Conservation (phyloP, 1,139 yeast species). For the Geotrichum candidum region DNA sequence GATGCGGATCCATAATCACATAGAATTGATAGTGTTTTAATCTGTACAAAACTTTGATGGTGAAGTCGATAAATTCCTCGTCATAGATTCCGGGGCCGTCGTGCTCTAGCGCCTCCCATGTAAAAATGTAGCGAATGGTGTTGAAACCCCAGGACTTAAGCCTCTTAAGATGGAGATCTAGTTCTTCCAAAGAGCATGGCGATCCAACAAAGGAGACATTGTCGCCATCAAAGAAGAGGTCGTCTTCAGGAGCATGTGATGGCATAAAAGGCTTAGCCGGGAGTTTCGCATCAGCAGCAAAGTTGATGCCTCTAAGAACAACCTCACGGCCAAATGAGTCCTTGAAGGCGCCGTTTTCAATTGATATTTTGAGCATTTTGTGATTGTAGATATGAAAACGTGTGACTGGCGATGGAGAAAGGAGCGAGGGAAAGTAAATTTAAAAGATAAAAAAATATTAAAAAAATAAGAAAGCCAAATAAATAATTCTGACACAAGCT, state of each 20-base stretch:
- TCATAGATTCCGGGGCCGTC: conserved; percentile 81
- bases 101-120: conserved; percentile 93
- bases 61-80: conserved; percentile 66
- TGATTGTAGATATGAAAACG: not conserved
- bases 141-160: conserved; percentile 78
- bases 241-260: conserved; percentile 41
- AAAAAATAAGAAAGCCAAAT: not conserved
- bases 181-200: conserved; percentile 71
- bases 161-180: conserved; percentile 58
- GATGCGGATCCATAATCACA: conserved; percentile 81
- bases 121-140: conserved; percentile 62
- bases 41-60: conserved; percentile 53
- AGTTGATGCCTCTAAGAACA: conserved; percentile 71
- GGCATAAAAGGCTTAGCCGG: conserved; percentile 49
- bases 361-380: conserved; percentile 19
- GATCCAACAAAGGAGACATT: conserved; percentile 69
- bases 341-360: conserved; percentile 47
- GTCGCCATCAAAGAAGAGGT: conserved; percentile 60
- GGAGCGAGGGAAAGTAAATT: not conserved
- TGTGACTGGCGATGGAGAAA: conserved; percentile 1
- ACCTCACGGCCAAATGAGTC: conserved; percentile 58
- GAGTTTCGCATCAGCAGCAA: conserved; percentile 69
- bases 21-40: conserved; percentile 63
- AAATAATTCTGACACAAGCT: not conserved
- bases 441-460: not conserved